Evolutionary conservation across 768 basidiomycete genomes (phyloP).

Genomic region (Boletus rubescentipes): DNA sequence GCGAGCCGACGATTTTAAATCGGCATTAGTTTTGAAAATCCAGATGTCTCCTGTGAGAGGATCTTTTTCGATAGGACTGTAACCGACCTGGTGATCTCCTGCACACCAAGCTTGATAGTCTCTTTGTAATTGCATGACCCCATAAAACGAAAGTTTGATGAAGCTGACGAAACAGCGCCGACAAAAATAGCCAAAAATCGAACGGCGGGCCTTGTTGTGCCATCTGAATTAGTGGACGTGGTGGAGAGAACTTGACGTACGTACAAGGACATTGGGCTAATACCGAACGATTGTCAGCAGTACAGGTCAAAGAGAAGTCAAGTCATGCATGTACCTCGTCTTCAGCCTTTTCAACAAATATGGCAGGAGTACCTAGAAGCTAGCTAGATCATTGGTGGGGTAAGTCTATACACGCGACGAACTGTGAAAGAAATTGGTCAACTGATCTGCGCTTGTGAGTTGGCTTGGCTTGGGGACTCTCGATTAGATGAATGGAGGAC

Average conservation of each 20-base stretch:
- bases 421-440: conserved; percentile 59
- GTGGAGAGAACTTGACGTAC: conserved; percentile 15
- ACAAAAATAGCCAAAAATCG: conserved; percentile 78
- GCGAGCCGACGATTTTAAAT: conserved; percentile 66
- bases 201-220: conserved; percentile 58
- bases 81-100: conserved; percentile 48
- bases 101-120: conserved; percentile 67
- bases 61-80: conserved; percentile 51
- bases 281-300: conserved; percentile 9
- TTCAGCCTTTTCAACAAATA: conserved; percentile 59
- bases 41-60: conserved; percentile 46
- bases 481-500: conserved; percentile 18
- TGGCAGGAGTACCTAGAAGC: conserved; percentile 47
- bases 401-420: conserved; percentile 9
- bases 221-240: not conserved
- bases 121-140: conserved; percentile 60
- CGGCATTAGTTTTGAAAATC: conserved; percentile 62
- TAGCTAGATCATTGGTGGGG: not conserved
- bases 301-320: not conserved
- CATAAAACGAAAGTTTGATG: conserved; percentile 72
- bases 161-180: conserved; percentile 76
- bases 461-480: conserved; percentile 41
- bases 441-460: conserved; percentile 53
- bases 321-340: conserved; percentile 44
- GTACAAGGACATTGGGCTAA: conserved; percentile 29